These are phyloP conservation scores for Ganoderma leucocontextum DNA, from an alignment of 1,284 basidiomycete genomes.

Conservation along the genomic window DNA sequence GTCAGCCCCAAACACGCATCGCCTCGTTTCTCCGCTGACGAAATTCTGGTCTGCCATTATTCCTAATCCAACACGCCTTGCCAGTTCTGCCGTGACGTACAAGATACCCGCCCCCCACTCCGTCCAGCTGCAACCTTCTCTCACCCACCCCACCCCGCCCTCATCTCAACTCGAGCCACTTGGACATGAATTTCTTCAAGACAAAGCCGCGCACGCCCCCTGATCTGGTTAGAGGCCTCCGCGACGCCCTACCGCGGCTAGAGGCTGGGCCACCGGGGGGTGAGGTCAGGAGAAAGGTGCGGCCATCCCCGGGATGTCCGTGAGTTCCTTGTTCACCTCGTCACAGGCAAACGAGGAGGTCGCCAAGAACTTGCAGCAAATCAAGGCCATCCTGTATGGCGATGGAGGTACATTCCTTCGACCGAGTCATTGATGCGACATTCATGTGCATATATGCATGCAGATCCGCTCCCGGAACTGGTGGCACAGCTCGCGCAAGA, in stretches of 20 bases:
- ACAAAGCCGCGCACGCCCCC: constrained; percentile 86
- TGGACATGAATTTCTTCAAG: constrained; percentile 93
- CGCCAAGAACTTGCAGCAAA: constrained; percentile 87
- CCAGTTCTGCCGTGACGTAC: constrained; percentile 35
- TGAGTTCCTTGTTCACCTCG: constrained; percentile 9
- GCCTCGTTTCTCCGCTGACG: constrained; percentile 25
- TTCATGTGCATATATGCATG: constrained; percentile 15
- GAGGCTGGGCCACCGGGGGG: constrained; percentile 77
- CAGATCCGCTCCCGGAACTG: constrained; percentile 85
- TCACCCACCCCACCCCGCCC: constrained; percentile 13
- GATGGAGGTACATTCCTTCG: constrained; percentile 72
- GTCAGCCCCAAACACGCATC: constrained; percentile 13
- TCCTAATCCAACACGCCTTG: constrained; percentile 32
- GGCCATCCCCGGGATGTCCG: constrained; percentile 10
- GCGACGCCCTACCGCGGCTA: constrained; percentile 81
- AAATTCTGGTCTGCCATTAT: constrained; percentile 28
- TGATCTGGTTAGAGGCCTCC: constrained; percentile 82
- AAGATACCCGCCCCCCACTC: constrained; percentile 25
- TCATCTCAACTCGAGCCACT: background rate
- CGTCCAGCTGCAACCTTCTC: constrained; percentile 13
- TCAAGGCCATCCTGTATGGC: constrained; percentile 88
- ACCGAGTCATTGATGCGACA: constrained; percentile 19
- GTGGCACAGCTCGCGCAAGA: constrained; percentile 96
- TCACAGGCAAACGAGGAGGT: constrained; percentile 87
- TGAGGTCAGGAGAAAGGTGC: constrained; percentile 83